Percentiles rank a stretch among this genome's conserved stretches.
Conservation (phyloP, 768 basidiomycete species). For the Coprinopsis strossmayeri region DNA sequence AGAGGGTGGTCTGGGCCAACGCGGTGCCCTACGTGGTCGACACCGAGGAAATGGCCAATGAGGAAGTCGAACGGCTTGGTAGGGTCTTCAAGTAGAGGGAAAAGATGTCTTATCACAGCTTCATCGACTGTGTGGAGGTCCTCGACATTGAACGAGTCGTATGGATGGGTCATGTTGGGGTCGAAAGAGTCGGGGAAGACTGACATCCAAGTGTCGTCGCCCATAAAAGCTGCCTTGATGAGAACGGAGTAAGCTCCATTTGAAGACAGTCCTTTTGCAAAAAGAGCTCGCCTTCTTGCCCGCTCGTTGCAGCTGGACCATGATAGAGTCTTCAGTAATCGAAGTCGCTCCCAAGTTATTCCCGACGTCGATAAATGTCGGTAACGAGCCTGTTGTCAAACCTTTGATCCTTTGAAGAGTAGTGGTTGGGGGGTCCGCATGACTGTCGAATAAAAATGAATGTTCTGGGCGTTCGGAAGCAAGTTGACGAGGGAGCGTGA, state of each 20-base stretch:
- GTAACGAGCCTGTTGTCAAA: slow-evolving; percentile 89
- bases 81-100: slow-evolving; percentile 61
- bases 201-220: slow-evolving; percentile 95
- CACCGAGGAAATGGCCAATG: slow-evolving; percentile 90
- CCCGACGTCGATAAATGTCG: slow-evolving; percentile 93
- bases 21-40: slow-evolving; percentile 94
- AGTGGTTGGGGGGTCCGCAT: slow-evolving; percentile 91
- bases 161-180: slow-evolving; percentile 71
- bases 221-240: slow-evolving; percentile 78
- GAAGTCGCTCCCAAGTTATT: slow-evolving; percentile 86
- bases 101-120: slow-evolving; percentile 79
- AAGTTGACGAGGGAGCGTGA: slow-evolving; percentile 74
- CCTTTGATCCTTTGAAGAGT: slow-evolving; percentile 95
- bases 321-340: slow-evolving; percentile 82
- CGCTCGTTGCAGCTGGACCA: slow-evolving; percentile 59
- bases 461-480: slow-evolving; percentile 54
- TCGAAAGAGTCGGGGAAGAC: slow-evolving; percentile 78
- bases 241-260: neutral
- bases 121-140: slow-evolving; percentile 94
- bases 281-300: slow-evolving; percentile 48
- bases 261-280: slow-evolving; percentile 5
- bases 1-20: slow-evolving; percentile 83
- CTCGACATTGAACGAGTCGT: slow-evolving; percentile 97
- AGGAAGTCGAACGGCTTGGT: slow-evolving; percentile 73
- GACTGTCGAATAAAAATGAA: slow-evolving; percentile 84